These are phyloP conservation scores for Ophiocordyceps camponoti-leonardi DNA, from an alignment of 2,329 filamentous ascomycete species.

Conservation along the genomic window DNA sequence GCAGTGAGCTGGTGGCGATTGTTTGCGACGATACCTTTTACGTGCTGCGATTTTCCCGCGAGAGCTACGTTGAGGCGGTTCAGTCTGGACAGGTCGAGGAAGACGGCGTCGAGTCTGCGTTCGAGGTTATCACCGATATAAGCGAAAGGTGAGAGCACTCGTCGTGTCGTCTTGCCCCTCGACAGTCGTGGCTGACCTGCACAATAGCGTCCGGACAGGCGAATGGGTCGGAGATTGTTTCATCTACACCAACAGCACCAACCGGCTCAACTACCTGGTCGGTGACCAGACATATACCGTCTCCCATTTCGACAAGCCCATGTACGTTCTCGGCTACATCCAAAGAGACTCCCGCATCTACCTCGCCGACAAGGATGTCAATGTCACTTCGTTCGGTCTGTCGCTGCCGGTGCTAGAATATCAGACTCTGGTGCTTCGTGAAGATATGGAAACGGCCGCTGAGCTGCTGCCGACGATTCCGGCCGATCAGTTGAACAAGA, in stretches of 20 bases:
- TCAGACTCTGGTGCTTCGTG: constrained; percentile 85
- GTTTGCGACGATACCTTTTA: constrained; percentile 94
- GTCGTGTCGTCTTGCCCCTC: neutral
- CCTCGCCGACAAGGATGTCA: constrained; percentile 88
- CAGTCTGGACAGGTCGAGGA: constrained; percentile 70
- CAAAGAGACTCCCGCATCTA: constrained; percentile 92
- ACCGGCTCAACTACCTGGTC: constrained; percentile 93
- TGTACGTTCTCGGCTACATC: constrained; percentile 92
- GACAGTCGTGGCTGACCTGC: constrained; percentile 9
- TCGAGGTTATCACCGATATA: constrained; percentile 91
- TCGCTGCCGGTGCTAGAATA: constrained; percentile 92
- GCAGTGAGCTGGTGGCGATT: constrained; percentile 78
- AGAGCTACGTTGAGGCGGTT: constrained; percentile 70
- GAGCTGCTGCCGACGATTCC: constrained; percentile 75
- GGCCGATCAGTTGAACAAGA: constrained; percentile 91
- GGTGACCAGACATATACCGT: constrained; percentile 97
- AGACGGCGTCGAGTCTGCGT: constrained; percentile 88
- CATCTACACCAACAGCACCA: constrained; percentile 94
- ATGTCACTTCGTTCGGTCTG: constrained; percentile 74
- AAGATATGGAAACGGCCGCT: constrained; percentile 79
- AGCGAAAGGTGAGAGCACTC: constrained; percentile 51
- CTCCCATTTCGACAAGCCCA: constrained; percentile 86
- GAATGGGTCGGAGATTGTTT: constrained; percentile 99
- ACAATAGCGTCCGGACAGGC: constrained; percentile 62
- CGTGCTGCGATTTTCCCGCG: constrained; percentile 77